Evolutionary conservation across 768 basidiomycete species (phyloP).

Genomic region (Xerocomus spinulosus): DNA sequence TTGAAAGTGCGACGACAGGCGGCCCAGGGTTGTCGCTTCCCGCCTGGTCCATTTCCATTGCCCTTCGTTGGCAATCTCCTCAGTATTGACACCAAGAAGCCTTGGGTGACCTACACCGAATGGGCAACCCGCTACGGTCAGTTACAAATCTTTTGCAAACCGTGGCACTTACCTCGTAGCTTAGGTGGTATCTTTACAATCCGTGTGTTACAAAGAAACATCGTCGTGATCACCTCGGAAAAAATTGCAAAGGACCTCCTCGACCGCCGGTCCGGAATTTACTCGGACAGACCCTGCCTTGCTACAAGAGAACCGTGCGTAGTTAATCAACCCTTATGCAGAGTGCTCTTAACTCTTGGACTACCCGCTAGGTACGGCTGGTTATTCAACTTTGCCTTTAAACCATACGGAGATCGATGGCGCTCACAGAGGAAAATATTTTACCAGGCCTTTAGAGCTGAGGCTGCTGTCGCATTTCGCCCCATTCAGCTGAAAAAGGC

Average conservation of each 20-base stretch:
- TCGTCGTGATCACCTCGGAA: conserved; percentile 34
- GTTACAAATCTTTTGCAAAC: not conserved
- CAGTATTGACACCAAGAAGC: too few species aligned
- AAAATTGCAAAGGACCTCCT: conserved; percentile 34
- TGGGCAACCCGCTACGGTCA: not conserved
- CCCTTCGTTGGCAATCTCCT: not conserved
- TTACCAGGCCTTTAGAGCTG: too few species aligned
- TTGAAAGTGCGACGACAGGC: not conserved
- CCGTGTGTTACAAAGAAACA: conserved; percentile 1
- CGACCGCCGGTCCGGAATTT: conserved; percentile 36
- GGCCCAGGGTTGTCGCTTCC: not conserved
- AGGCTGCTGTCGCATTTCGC: too few species aligned
- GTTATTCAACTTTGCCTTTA: too few species aligned
- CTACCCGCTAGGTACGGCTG: too few species aligned
- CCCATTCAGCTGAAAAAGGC: too few species aligned
- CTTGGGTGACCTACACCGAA: not conserved
- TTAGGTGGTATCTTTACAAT: not conserved
- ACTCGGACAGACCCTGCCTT: conserved; percentile 26
- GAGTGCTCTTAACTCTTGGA: conserved; percentile 2
- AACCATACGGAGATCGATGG: too few species aligned
- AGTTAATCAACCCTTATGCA: not conserved
- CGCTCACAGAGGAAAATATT: too few species aligned
- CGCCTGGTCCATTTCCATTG: not conserved
- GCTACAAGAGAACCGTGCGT: conserved; percentile 6
- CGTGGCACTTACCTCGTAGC: not conserved